Conservation (phyloP, 23 red algal species). For the Gracilaria domingensis region DNA sequence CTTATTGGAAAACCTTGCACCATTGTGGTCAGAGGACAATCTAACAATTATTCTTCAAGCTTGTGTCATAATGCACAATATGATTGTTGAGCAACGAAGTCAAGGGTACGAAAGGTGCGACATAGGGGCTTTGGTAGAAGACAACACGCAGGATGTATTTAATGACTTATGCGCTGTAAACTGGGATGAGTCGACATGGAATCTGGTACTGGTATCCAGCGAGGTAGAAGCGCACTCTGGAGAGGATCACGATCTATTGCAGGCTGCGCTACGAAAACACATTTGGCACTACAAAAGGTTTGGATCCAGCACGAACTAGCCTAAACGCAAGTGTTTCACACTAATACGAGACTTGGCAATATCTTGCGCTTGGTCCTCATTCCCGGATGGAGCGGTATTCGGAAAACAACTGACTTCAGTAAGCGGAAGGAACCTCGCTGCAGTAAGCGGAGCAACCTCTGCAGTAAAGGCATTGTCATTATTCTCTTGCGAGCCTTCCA, state of each 20-base stretch:
- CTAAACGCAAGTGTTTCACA: background rate
- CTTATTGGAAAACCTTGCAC: background rate
- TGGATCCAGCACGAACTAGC: background rate
- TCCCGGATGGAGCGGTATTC: background rate
- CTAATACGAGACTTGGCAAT: background rate
- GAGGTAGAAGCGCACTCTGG: background rate
- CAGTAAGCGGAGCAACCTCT: no score
- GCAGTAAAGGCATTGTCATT: no score
- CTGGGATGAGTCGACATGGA: background rate
- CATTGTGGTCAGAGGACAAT: background rate
- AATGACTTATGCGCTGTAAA: background rate
- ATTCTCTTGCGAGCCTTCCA: no score
- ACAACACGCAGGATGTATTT: background rate
- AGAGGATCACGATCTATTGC: background rate
- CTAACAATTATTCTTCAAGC: background rate
- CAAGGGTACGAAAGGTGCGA: background rate
- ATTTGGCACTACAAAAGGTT: background rate
- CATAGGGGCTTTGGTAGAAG: background rate
- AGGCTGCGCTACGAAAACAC: background rate
- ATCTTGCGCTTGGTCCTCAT: background rate
- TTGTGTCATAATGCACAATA: background rate
- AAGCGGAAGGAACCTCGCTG: no score
- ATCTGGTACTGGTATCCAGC: background rate
- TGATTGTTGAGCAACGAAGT: background rate
- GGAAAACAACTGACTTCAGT: background rate